Conservation (phyloP, 2,329 filamentous ascomycete species). For the Domatiomyces catenatus region DNA sequence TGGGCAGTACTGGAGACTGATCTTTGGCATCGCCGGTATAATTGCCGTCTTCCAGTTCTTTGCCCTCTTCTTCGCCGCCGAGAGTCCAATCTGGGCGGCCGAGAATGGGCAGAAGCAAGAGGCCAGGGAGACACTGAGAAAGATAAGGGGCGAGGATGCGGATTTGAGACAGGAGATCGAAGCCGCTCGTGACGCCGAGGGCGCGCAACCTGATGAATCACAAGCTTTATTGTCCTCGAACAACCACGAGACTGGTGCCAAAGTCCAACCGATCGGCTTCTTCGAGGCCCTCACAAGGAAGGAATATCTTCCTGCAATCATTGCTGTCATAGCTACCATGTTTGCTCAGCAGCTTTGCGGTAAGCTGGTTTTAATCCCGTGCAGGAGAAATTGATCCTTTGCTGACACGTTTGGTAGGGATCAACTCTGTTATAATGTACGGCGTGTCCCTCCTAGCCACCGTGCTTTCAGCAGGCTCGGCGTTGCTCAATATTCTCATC, state of each 20-base stretch:
- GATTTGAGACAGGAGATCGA: conserved; percentile 61
- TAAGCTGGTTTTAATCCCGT: conserved; percentile 76
- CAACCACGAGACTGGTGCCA: conserved; percentile 13
- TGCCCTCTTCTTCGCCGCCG: conserved; percentile 61
- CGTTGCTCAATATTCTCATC: conserved; percentile 71
- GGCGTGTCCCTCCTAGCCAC: conserved; percentile 75
- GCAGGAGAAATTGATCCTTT: conserved; percentile 41
- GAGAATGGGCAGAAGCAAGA: conserved; percentile 43
- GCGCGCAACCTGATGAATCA: conserved; percentile 41
- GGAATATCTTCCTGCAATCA: conserved; percentile 57
- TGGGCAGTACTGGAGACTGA: conserved; percentile 65
- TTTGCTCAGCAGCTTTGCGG: conserved; percentile 81
- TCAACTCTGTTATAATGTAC: conserved; percentile 98
- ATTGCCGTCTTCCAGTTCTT: conserved; percentile 53
- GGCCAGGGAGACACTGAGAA: conserved; percentile 55
- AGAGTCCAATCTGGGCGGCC: conserved; percentile 79
- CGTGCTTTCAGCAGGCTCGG: conserved; percentile 66
- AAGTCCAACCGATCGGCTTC: conserved; percentile 39
- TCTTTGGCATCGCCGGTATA: conserved; percentile 56
- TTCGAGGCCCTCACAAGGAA: conserved; percentile 44
- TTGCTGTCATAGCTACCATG: conserved; percentile 78
- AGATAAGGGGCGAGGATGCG: conserved; percentile 53
- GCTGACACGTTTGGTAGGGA: conserved; percentile 42
- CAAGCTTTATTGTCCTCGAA: conserved; percentile 46
- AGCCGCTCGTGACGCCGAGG: conserved; percentile 17